Evolutionary conservation across 2,329 filamentous ascomycete species (phyloP), one percentile per base, ranked within the genome.

Genomic region (Aureobasidium sp.): DNA sequence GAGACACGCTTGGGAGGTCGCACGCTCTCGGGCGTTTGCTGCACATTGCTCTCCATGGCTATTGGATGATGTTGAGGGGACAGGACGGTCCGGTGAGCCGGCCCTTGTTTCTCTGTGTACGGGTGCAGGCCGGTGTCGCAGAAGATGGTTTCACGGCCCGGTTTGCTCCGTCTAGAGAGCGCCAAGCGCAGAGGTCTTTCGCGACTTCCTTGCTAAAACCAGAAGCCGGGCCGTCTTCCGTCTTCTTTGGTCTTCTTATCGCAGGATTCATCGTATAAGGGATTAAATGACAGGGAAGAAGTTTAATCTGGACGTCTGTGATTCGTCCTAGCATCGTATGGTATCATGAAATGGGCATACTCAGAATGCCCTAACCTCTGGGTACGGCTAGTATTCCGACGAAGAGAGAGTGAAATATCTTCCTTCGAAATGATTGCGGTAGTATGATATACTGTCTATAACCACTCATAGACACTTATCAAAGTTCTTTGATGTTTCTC

Each of bases 61-160:
- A 59, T 59, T 48, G 55, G 43, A 59, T 59, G 55, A 20, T 47
- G 55, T 59, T 59, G 55, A 48, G 29, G 20, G 55, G 46, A 48
- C 32, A 47, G 32, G 43, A n/a, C 43, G 55, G 43, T 27, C 36
- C 36, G 37, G 13, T 32, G 24, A n/a, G 37, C 37, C 51, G 36
- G 20, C 34, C 46, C 34, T 52, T 39, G 50, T 39, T 12, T 39
- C 34, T 26, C 34, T 52, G 20, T 39, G 34, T 39, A 39, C 50
- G 34, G 50, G 50, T n/a, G 50, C 34, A 27, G 32, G 32, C 48
- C 29, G 48, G 48, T 51, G 50, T 52, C 50, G 50, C 47, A 20
- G n/a, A 36, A 51, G 47, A 34, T 17, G 34, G 47, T 10, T 36
- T 34, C 29, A 12, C 47, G 47, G 47, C n/a, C 47, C 47, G 47